Conservation (phyloP, 345 rosid genomes). For the Bruguiera gymnorhiza region DNA sequence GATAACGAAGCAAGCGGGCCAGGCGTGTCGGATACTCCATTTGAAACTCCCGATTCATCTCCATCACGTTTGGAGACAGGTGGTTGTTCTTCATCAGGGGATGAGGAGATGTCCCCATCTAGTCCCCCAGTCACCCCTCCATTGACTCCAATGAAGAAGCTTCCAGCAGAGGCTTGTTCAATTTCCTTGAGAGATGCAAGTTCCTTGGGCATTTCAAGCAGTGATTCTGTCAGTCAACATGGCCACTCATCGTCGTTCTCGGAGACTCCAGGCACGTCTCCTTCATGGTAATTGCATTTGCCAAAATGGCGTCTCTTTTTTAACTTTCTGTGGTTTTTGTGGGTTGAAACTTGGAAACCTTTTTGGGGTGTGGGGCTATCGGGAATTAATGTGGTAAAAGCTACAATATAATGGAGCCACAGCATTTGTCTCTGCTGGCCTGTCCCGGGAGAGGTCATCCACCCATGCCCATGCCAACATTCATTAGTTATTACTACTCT, state of each 20-base stretch:
- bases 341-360: not conserved
- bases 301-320: not conserved
- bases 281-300: slow-evolving; percentile 62
- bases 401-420: too few relatives aligned
- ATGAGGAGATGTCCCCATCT: slow-evolving; percentile 20
- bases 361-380: not conserved
- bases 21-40: slow-evolving; percentile 47
- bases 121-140: slow-evolving; percentile 47
- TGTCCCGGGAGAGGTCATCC: slow-evolving; percentile 27
- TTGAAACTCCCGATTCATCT: slow-evolving; percentile 77
- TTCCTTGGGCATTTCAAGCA: slow-evolving; percentile 51
- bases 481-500: not conserved
- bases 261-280: slow-evolving; percentile 69
- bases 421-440: slow-evolving; percentile 9
- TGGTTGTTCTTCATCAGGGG: slow-evolving; percentile 44
- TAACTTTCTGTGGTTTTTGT: not conserved
- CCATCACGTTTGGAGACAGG: slow-evolving; percentile 60
- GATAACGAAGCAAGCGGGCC: slow-evolving; percentile 39
- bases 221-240: slow-evolving; percentile 52
- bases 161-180: slow-evolving; percentile 71
- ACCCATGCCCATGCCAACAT: slow-evolving; percentile 25
- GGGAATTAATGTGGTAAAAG: too few relatives aligned
- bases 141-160: slow-evolving; percentile 80
- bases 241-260: slow-evolving; percentile 62
- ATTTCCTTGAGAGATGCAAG: slow-evolving; percentile 56